Percentiles rank a stretch among this genome's conserved stretches.
These are phyloP conservation scores for Pythium rishiriense DNA, from an alignment of 352 stramenopile species.

Conservation along the genomic window DNA sequence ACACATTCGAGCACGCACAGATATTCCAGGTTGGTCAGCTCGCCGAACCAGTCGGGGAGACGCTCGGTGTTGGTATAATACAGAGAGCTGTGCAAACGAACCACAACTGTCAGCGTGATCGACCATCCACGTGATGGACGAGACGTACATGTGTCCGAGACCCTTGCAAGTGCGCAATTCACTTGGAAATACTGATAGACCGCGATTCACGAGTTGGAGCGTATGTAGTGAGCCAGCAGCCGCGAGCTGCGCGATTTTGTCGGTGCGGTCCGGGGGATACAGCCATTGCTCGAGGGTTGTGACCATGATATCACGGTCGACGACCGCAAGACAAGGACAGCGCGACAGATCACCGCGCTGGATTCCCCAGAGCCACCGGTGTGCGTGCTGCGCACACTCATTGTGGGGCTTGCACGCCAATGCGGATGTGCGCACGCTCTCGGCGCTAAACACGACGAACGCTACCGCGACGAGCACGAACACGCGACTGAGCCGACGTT, in stretches of 20 bases:
- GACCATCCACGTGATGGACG: too few relatives aligned
- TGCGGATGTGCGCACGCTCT: not conserved
- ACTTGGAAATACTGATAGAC: not conserved
- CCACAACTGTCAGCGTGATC: not conserved
- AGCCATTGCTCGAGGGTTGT: constrained; percentile 4
- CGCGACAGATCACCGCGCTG: not conserved
- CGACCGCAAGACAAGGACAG: constrained; percentile 11
- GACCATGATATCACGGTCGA: constrained; percentile 6
- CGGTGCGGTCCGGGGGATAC: not conserved
- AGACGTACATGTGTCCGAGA: constrained; percentile 4
- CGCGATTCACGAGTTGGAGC: too few relatives aligned
- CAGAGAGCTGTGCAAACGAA: constrained; percentile 4
- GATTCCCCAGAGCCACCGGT: not conserved
- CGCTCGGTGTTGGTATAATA: not conserved
- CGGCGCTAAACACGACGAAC: too few relatives aligned
- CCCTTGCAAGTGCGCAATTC: not conserved
- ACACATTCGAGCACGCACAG: not conserved
- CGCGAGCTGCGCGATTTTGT: constrained; percentile 7
- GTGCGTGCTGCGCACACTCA: constrained; percentile 5
- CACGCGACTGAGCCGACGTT: too few relatives aligned
- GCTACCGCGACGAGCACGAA: too few relatives aligned
- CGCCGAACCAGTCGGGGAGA: constrained; percentile 9
- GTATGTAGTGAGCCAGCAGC: not conserved
- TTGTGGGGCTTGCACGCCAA: not conserved
- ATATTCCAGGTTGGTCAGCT: constrained; percentile 11